phyloP scores from a whole-genome alignment of 306 rosid species.

The Trifolium repens region DNA sequence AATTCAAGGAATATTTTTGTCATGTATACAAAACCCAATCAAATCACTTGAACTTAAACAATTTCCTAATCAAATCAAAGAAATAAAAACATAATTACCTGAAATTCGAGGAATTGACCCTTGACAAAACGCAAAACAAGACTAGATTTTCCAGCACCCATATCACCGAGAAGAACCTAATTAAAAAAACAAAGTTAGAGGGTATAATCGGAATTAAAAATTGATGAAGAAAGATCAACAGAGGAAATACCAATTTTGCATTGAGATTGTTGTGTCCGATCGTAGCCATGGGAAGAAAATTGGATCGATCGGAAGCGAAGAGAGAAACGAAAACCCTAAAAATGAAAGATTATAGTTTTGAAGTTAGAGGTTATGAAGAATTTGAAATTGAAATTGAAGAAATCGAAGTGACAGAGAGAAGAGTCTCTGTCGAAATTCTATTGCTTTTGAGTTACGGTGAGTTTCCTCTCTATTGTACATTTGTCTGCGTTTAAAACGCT shows the following conservation, averaged over 20 bases:
- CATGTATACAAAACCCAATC: slow-evolving; percentile 8
- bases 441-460: slow-evolving; percentile 47
- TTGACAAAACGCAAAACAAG: slow-evolving; percentile 69
- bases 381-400: slow-evolving; percentile 35
- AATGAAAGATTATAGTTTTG: slow-evolving; percentile 16
- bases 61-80: slow-evolving; percentile 31
- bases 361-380: slow-evolving; percentile 2
- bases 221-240: slow-evolving; percentile 21
- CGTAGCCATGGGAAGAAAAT: slow-evolving; percentile 59
- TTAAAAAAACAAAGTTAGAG: slow-evolving; percentile 16
- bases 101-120: slow-evolving; percentile 72
- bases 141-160: slow-evolving; percentile 73
- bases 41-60: slow-evolving; percentile 21
- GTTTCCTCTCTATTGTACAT: slow-evolving; percentile 19
- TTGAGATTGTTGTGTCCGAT: slow-evolving; percentile 65
- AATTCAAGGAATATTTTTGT: slow-evolving; percentile 17
- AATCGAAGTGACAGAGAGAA: slow-evolving; percentile 26
- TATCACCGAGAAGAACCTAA: slow-evolving; percentile 72
- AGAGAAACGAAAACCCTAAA: slow-evolving; percentile 37
- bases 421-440: slow-evolving; percentile 28
- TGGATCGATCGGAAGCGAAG: slow-evolving; percentile 49
- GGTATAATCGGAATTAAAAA: slow-evolving; percentile 23
- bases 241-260: slow-evolving; percentile 57
- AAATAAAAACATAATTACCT: slow-evolving; percentile 43
- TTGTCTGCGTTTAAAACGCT: slow-evolving; percentile 35